These are phyloP conservation scores for Fusarium aywerte DNA, from an alignment of 2,329 filamentous ascomycete genomes.

Conservation along the genomic window DNA sequence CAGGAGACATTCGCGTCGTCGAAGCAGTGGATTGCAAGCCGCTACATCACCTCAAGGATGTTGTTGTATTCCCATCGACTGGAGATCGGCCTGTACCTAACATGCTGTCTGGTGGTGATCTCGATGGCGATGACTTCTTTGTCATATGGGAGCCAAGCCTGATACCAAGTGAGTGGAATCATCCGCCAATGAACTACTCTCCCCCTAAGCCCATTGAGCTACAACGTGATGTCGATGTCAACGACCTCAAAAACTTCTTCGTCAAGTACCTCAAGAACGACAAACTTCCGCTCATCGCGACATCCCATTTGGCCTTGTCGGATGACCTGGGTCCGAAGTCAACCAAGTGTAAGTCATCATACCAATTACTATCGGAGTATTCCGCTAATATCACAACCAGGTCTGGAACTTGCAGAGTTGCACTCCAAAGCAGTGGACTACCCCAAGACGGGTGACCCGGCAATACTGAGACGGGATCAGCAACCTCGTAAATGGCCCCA, in stretches of 20 bases:
- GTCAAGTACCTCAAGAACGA: conserved; percentile 94
- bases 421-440: conserved; percentile 96
- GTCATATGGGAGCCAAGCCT: conserved; percentile 88
- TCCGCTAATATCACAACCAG: conserved; percentile 49
- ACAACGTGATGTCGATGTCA: conserved; percentile 71
- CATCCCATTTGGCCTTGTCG: conserved; percentile 81
- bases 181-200: conserved; percentile 80
- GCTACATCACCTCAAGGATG: conserved; percentile 82
- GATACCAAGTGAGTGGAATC: conserved; percentile 76
- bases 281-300: conserved; percentile 80
- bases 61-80: conserved; percentile 85
- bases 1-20: conserved; percentile 90
- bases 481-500: conserved; percentile 78
- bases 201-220: conserved; percentile 66
- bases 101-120: conserved; percentile 95
- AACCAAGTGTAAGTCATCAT: conserved; percentile 68
- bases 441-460: conserved; percentile 86
- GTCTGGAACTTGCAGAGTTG: conserved; percentile 76
- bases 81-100: conserved; percentile 87
- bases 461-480: conserved; percentile 71
- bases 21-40: conserved; percentile 78
- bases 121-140: conserved; percentile 96
- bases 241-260: conserved; percentile 86
- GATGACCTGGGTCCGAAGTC: conserved; percentile 77
- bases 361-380: no score